Evolutionary conservation across 306 rosid genomes (phyloP).

Genomic region (Cucumis melo): DNA sequence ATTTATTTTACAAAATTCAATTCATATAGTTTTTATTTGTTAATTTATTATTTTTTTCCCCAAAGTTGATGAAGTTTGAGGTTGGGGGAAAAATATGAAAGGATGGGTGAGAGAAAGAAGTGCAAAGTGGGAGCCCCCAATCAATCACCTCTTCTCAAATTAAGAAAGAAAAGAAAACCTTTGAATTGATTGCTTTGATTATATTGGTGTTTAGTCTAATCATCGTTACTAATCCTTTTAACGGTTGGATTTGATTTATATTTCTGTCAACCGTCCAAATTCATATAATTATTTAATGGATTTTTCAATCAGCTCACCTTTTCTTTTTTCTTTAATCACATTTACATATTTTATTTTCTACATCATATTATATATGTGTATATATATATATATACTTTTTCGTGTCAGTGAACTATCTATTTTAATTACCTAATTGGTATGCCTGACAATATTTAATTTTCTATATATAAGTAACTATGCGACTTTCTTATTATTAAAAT

Average conservation of each 20-base stretch:
- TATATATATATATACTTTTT: background rate
- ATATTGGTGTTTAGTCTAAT: background rate
- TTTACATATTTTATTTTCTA: background rate
- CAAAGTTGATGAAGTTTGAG: background rate
- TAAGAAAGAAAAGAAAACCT: background rate
- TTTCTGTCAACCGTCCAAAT: background rate
- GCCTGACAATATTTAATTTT: background rate
- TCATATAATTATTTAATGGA: background rate
- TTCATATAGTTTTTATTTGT: too few species aligned
- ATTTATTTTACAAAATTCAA: too few species aligned
- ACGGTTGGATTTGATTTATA: slow-evolving; percentile 1
- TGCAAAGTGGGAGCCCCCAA: background rate
- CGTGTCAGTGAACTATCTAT: background rate
- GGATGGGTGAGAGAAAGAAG: background rate
- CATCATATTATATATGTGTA: too few species aligned
- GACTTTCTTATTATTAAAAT: background rate
- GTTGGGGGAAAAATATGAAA: background rate
- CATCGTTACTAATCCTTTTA: background rate
- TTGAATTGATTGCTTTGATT: background rate
- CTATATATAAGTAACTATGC: background rate
- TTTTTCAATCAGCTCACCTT: background rate
- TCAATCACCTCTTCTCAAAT: background rate
- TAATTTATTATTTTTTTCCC: too few species aligned
- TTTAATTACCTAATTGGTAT: background rate
- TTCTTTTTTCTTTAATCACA: background rate